phyloP scores from a whole-genome alignment of 2,329 filamentous ascomycete genomes.

The Proliferodiscus dingleyae region DNA sequence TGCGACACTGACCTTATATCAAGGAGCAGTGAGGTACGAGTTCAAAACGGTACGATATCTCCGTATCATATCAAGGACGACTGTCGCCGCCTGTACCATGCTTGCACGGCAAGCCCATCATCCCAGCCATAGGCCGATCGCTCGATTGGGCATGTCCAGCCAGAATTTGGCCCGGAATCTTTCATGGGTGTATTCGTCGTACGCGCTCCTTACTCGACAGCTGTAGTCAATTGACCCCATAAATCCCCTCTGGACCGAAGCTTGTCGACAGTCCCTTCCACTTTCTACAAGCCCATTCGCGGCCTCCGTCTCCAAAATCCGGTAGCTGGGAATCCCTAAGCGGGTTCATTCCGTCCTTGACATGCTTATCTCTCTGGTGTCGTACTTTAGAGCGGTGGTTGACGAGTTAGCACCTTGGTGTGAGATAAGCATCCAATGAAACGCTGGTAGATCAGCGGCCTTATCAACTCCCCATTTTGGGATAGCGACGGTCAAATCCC shows the following conservation, averaged over 20 bases:
- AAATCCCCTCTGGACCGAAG: no score
- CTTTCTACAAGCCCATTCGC: no score
- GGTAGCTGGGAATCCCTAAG: background rate
- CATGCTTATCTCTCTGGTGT: slow-evolving; percentile 9
- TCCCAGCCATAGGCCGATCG: slow-evolving; percentile 9
- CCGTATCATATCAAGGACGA: no score
- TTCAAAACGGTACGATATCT: slow-evolving; percentile 4
- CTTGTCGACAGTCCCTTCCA: no score
- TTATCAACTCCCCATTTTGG: background rate
- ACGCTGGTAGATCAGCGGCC: background rate
- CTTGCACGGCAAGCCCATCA: slow-evolving; percentile 17
- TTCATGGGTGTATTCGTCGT: slow-evolving; percentile 9
- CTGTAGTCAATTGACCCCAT: background rate
- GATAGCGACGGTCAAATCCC: background rate
- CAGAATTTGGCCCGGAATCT: slow-evolving; percentile 5
- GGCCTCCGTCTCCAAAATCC: no score
- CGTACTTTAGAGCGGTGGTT: background rate
- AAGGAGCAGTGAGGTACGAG: background rate
- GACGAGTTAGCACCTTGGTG: background rate
- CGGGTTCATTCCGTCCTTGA: background rate
- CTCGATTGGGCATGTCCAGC: slow-evolving; percentile 17
- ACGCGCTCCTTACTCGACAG: background rate
- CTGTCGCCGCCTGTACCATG: no score
- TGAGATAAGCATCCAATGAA: background rate
- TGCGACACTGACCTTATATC: background rate